Evolutionary conservation across 768 basidiomycete genomes (phyloP).

Genomic region (Dentipellis sp.): DNA sequence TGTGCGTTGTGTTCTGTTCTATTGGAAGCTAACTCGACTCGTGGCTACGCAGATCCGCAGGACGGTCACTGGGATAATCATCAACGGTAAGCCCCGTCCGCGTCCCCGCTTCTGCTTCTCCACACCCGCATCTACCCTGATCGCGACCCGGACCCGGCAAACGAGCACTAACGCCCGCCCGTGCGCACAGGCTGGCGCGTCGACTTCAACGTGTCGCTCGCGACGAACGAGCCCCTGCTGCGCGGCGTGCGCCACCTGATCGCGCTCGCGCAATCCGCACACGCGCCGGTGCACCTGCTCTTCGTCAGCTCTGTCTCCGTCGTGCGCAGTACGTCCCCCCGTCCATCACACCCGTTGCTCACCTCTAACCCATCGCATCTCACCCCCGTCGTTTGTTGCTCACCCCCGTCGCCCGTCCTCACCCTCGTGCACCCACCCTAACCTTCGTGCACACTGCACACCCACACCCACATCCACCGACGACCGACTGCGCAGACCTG

Average conservation of each 20-base stretch:
- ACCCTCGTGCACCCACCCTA: no score
- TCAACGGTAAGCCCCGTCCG: background rate
- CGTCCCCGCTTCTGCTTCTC: background rate
- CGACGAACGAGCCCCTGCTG: background rate
- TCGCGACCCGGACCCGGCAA: no score
- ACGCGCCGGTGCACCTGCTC: background rate
- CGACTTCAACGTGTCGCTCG: background rate
- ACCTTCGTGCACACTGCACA: no score
- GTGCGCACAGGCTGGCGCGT: background rate
- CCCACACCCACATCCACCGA: no score
- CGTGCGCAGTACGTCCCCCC: background rate
- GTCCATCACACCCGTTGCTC: background rate
- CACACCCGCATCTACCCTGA: background rate
- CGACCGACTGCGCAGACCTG: no score
- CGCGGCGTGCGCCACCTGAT: background rate
- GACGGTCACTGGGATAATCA: background rate
- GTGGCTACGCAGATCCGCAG: background rate
- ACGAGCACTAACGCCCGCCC: no score
- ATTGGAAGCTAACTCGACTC: no score
- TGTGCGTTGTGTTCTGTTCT: background rate
- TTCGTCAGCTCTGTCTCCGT: slow-evolving; percentile 1
- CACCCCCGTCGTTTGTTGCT: no score
- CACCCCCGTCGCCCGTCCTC: no score
- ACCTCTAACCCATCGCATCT: background rate
- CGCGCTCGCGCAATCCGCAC: background rate